Percentiles rank a stretch among this genome's conserved stretches.
Evolutionary conservation across 2,329 filamentous ascomycete species (phyloP).

Genomic region (Cercospora janseana): DNA sequence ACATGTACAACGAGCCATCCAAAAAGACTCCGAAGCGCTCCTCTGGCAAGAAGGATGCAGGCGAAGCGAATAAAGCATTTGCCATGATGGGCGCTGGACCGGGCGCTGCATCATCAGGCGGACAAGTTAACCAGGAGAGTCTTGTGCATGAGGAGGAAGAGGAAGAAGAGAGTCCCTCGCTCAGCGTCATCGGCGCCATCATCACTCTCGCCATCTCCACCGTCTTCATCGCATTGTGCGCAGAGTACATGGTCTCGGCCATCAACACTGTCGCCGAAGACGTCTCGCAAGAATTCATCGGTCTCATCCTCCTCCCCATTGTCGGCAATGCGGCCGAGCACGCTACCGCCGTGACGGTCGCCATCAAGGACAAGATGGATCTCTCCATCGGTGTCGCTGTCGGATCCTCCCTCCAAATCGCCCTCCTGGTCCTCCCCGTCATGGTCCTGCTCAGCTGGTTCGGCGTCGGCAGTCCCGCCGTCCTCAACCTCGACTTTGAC

Average conservation of each 20-base stretch:
- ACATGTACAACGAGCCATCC: conserved; percentile 75
- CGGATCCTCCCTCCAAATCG: conserved; percentile 65
- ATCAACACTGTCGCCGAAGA: conserved; percentile 55
- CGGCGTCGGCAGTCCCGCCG: conserved; percentile 46
- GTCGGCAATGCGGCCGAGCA: conserved; percentile 67
- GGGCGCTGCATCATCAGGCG: conserved; percentile 51
- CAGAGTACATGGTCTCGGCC: conserved; percentile 62
- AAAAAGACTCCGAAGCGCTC: conserved; percentile 68
- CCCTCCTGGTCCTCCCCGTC: conserved; percentile 60
- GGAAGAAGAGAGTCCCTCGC: conserved; percentile 70
- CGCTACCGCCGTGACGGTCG: conserved; percentile 60
- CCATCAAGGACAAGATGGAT: conserved; percentile 67
- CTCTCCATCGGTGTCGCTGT: conserved; percentile 65
- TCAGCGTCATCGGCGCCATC: conserved; percentile 70
- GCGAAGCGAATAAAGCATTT: conserved; percentile 50
- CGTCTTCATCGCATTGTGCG: conserved; percentile 75
- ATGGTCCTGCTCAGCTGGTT: conserved; percentile 63
- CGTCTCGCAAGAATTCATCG: conserved; percentile 61
- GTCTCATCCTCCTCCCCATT: conserved; percentile 63
- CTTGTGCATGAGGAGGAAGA: conserved; percentile 50
- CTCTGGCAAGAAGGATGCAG: conserved; percentile 48
- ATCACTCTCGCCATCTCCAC: conserved; percentile 70
- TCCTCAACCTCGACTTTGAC: conserved; percentile 79
- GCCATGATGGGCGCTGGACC: conserved; percentile 55
- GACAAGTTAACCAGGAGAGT: conserved; percentile 51